Percentiles rank a stretch among this genome's conserved stretches.
phyloP scores from a whole-genome alignment of 768 basidiomycete species.

The Scleroderma bovista region DNA sequence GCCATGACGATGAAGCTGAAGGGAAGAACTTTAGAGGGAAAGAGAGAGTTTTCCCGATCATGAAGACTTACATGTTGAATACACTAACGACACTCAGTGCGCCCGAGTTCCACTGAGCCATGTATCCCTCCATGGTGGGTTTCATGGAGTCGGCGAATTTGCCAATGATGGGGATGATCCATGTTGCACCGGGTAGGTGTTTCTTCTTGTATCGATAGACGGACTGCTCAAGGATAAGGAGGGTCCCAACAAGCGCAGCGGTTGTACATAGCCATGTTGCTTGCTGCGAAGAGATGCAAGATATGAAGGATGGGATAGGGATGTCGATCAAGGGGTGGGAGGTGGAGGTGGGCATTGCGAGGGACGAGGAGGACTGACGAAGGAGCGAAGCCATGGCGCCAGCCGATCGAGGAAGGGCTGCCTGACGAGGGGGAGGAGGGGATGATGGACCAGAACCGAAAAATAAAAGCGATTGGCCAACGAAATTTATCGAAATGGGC shows the following conservation, averaged over 20 bases:
- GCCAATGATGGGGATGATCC: constrained; percentile 98
- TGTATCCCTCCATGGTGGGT: constrained; percentile 89
- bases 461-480: constrained; percentile 15
- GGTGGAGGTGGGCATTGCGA: constrained; percentile 40
- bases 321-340: constrained; percentile 36
- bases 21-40: constrained; percentile 6
- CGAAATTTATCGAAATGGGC: constrained; percentile 17
- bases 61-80: constrained; percentile 83
- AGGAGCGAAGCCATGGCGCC: constrained; percentile 29
- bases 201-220: constrained; percentile 88
- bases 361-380: constrained; percentile 27
- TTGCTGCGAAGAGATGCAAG: constrained; percentile 19
- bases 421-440: background rate
- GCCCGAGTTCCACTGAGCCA: constrained; percentile 87
- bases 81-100: constrained; percentile 87
- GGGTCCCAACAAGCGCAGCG: constrained; percentile 57
- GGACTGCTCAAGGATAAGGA: constrained; percentile 82
- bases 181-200: constrained; percentile 77
- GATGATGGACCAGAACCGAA: background rate
- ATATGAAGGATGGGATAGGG: constrained; percentile 44
- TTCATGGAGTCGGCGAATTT: constrained; percentile 91
- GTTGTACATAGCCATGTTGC: constrained; percentile 63
- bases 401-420: background rate
- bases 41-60: background rate
- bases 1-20: constrained; percentile 98